Base-by-base conservation (phyloP, 257 asterid genomes). In the Nicotiana sylvestris region DNA sequence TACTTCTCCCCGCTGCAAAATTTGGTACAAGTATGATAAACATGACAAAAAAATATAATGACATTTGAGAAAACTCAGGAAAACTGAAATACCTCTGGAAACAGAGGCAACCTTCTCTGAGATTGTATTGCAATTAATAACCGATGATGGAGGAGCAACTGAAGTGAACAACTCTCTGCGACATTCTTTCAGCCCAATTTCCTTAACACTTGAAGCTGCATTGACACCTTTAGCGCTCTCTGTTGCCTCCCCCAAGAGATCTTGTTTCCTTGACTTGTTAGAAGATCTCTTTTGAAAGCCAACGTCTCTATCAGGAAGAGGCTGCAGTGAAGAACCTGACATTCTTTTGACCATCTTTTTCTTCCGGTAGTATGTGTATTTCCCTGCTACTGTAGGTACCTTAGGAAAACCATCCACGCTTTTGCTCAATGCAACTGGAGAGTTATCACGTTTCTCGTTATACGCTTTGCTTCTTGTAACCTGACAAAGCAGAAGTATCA, bases 341-440 rank as follows among this genome's bases (percentile, higher is more conserved):
- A 68, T 87, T 88, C 88, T 90, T 85, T 84, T 76, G 68, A 84
- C 86, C 55, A 86, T 78, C 84, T 81, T 91, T 85, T 87, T 91
- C 88, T 91, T 91, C 76, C 93, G 92, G 84, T 86, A 87, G 85
- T 93, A 93, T 37, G 88, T 88, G 84, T 86, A 90, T 79, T 84
- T 89, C 80, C 88, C 94, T 33, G 81, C 83, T 53, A 86, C 86
- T 80, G 85, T 83, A 66, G 94, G 86, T 53, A 82, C 84, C 67
- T 88, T 87, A 30, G 92, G 83, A 68, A 85, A 81, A 78, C 81
- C 84, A 81, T 85, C 89, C 81, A 77, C 84, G 35, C 39, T 62
- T 66, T 80, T 81, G 29, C 49, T 79, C 21, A 72, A 33, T 62
- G 78, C 83, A 70, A 43, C 29, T 37, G 55, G 39, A 80, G 85